Base-by-base conservation (phyloP, 2,329 filamentous ascomycete genomes). In the Pseudogymnoascus sp. region DNA sequence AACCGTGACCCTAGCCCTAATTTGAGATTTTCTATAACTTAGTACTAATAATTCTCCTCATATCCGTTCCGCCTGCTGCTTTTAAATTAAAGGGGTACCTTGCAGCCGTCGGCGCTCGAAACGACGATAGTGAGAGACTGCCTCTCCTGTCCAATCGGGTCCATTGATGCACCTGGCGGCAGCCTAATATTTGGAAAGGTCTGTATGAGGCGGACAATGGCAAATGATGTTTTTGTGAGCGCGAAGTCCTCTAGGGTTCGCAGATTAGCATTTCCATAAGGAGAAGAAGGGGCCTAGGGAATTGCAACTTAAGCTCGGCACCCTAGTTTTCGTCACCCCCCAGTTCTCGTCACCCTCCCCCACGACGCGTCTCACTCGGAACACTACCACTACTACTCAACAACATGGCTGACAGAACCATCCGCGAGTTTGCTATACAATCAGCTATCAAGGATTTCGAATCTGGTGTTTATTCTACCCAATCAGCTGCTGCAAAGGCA, bases 161-260 rank as follows among this genome's bases (percentile, higher is more conserved):
- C 62, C 19, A 34, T 36, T 3, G 31, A 21, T 11, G 48, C 25
- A 2, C 34, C 48, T 3, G 62, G 64, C 16, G 66, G 66, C 21
- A 65, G 61, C 16, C 62, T 37, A 23, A 65, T 61, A 8, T 45
- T 62, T 2, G 65, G 64, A 41, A 66, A 69, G 25, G 62, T 64
- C 62, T 73, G 70, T 8, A 72, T 60, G 13, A 73, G 68, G 10
- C 68, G 62, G 5, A 71, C 64, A 11, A 71, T 63, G 4, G 65
- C 66, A 54, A 70, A 73, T 2, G 64, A 69, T 16, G 69, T 69
- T 63, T 73, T 71, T 51, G 67, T 69, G 8, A 73, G 63, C 8
- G 71, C 72, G 61, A 73, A 73, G 23, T 72, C 70, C 66, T 70
- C 10, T 45, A 2, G 4, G 4, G 3, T 43, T 41, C 3, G 37